Evolutionary conservation across 257 asterid genomes (phyloP), one percentile per base, ranked within the genome.

Genomic region (Agastache rugosa): DNA sequence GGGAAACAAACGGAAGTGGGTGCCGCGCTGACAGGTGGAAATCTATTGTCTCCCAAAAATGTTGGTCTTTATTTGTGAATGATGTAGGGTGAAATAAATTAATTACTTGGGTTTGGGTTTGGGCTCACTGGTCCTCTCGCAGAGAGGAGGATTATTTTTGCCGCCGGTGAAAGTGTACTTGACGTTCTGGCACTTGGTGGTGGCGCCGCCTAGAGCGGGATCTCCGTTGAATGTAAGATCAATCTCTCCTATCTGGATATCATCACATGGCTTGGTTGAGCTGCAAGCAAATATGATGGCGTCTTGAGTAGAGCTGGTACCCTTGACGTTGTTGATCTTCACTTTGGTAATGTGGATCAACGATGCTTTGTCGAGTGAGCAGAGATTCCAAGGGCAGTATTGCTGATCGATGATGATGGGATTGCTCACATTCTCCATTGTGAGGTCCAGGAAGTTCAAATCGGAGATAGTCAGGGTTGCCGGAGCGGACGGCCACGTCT

Each of bases 401-500:
- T 83, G 66, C 4, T 85, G 87, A 54, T 85, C 90, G 20, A 85
- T 27, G 69, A 85, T 56, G 75, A 85, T 27, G 14, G 90, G 90
- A 41, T 48, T 72, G 66, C 58, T 54, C 20, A 58, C 86, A 5
- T 85, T 79, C 41, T 71, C n/a, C 78, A 85, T 75, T 2, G 51
- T 53, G 6, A 85, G 39, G 64, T 83, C 79, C 34, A 74, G 64
- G 47, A 81, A 82, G 11, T 42, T 82, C 9, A 85, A 12, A 3
- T 81, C 63, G 0, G 82, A 10, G 44, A 85, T 22, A 16, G 34
- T 12, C 11, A 78, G 16, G 3, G 78, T 71, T 27, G 76, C 81
- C 0, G 88, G 84, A 0, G 87, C 75, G 3, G 82, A 73, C 2
- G 90, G 90, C 87, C 90, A 85, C 0, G 90, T 85, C 79, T 85